phyloP scores from a whole-genome alignment of 805 yeast genomes.

The Metschnikowia reukaufii region DNA sequence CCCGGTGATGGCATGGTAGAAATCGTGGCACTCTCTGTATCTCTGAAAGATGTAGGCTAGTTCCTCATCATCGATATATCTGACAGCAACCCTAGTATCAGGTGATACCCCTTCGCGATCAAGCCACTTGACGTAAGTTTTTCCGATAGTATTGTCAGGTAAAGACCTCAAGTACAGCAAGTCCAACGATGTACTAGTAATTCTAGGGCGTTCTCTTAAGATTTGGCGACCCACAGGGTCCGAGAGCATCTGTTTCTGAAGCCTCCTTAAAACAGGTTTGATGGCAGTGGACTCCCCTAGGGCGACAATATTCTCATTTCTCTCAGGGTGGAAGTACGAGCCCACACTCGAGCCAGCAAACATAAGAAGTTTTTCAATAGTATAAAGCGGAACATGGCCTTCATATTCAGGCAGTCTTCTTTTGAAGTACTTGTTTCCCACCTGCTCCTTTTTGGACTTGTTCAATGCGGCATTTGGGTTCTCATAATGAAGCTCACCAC shows the following conservation, averaged over 20 bases:
- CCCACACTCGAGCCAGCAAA: conserved; percentile 75
- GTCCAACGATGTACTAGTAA: conserved; percentile 70
- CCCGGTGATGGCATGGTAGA: conserved; percentile 89
- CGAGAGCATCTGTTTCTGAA: conserved; percentile 72
- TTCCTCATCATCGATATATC: conserved; percentile 84
- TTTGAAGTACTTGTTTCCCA: conserved; percentile 32
- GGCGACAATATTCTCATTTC: conserved; percentile 73
- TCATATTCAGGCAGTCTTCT: conserved; percentile 55
- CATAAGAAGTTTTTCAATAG: conserved; percentile 61
- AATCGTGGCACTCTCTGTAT: conserved; percentile 95
- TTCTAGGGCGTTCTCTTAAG: conserved; percentile 76
- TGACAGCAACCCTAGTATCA: conserved; percentile 87
- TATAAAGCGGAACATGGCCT: conserved; percentile 75
- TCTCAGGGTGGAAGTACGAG: conserved; percentile 72
- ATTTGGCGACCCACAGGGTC: conserved; percentile 77
- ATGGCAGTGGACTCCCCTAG: conserved; percentile 90
- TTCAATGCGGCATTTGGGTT: conserved; percentile 33
- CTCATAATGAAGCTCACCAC: conserved; percentile 45
- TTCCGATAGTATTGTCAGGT: conserved; percentile 74
- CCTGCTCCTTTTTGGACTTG: conserved; percentile 20
- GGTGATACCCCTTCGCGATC: conserved; percentile 88
- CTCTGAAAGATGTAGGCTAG: conserved; percentile 91
- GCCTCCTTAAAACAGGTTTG: conserved; percentile 57
- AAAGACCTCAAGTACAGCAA: conserved; percentile 56
- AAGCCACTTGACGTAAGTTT: conserved; percentile 78